Evolutionary conservation across 306 rosid species (phyloP).

Genomic region (Arachis stenosperma): DNA sequence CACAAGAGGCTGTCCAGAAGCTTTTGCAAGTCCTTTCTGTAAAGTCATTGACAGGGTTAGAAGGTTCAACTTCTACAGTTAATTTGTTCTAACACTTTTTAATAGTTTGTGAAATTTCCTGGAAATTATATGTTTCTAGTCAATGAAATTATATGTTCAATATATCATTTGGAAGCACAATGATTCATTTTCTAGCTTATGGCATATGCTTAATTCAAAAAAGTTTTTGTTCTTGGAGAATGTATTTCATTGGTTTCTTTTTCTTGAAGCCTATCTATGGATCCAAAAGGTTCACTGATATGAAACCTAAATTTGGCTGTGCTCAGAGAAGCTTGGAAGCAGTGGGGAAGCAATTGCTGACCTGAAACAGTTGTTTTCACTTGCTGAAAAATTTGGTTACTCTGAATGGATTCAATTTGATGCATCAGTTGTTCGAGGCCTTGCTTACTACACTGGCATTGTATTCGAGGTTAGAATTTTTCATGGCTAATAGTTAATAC

Average conservation of each 20-base stretch:
- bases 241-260: not conserved
- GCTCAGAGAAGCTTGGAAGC: constrained; percentile 72
- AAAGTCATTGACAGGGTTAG: constrained; percentile 83
- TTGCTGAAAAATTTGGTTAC: constrained; percentile 93
- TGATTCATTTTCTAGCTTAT: not conserved
- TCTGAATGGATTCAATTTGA: constrained; percentile 95
- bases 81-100: constrained; percentile 14
- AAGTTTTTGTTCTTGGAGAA: constrained; percentile 11
- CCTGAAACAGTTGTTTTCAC: constrained; percentile 80
- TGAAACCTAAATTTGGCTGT: constrained; percentile 41
- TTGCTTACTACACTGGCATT: constrained; percentile 94
- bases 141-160: constrained; percentile 17
- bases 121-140: constrained; percentile 27
- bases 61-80: constrained; percentile 59
- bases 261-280: constrained; percentile 22
- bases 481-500: not conserved
- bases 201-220: constrained; percentile 8
- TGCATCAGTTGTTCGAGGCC: constrained; percentile 95
- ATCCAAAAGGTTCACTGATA: constrained; percentile 34
- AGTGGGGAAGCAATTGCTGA: constrained; percentile 84
- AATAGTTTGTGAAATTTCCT: constrained; percentile 19
- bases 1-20: constrained; percentile 75
- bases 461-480: constrained; percentile 84
- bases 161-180: constrained; percentile 3
- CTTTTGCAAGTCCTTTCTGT: constrained; percentile 88